Percentiles rank a stretch among this genome's conserved stretches.
phyloP scores from a whole-genome alignment of 768 basidiomycete genomes.

The Naganishia randhawae region DNA sequence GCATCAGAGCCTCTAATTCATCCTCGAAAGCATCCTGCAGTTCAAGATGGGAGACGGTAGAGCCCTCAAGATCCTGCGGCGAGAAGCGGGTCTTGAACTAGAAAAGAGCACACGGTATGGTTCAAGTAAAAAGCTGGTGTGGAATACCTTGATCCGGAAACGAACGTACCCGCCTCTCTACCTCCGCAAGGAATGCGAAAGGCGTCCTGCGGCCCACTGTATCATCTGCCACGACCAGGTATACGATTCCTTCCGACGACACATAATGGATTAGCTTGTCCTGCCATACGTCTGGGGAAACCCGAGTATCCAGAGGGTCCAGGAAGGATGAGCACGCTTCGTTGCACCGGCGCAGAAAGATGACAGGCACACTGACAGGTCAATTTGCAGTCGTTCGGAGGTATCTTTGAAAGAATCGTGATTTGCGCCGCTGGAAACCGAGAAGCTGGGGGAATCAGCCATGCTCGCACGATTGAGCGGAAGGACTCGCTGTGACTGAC shows the following conservation, averaged over 20 bases:
- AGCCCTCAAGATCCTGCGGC: constrained; percentile 48
- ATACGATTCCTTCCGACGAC: constrained; percentile 78
- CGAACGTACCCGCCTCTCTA: constrained; percentile 60
- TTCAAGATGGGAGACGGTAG: constrained; percentile 36
- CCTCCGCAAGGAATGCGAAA: constrained; percentile 82
- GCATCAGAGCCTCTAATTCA: constrained; percentile 61
- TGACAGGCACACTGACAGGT: constrained; percentile 42
- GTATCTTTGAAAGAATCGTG: constrained; percentile 89
- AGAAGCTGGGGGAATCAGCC: neutral
- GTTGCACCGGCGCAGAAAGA: neutral
- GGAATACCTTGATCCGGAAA: neutral
- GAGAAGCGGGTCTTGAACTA: constrained; percentile 51
- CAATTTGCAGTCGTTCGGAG: constrained; percentile 71
- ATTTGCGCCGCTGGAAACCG: constrained; percentile 44
- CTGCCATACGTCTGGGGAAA: constrained; percentile 47
- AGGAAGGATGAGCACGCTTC: neutral
- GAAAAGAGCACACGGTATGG: no score
- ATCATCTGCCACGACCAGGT: constrained; percentile 93
- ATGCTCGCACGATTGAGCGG: neutral
- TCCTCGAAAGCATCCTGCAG: constrained; percentile 47
- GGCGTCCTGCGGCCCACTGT: constrained; percentile 85
- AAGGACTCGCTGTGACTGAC: constrained; percentile 25
- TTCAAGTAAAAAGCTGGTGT: neutral
- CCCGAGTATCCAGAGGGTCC: neutral
- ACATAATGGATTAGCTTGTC: constrained; percentile 93